Percentiles rank a stretch among this genome's conserved stretches.
These are phyloP conservation scores for Termitomyces sp. DNA, from an alignment of 768 basidiomycete species.

Conservation along the genomic window DNA sequence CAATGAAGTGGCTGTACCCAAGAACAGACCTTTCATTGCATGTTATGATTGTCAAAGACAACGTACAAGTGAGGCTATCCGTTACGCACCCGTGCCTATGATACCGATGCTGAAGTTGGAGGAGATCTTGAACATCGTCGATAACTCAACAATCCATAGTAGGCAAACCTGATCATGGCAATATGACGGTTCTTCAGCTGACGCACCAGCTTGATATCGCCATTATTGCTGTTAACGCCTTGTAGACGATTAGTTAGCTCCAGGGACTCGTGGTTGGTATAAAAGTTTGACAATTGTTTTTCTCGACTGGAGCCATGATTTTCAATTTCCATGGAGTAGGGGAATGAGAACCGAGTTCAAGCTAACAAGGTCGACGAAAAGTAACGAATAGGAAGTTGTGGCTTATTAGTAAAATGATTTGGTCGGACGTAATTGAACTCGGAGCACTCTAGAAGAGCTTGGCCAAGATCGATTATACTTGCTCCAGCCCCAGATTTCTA, in stretches of 20 bases:
- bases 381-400: not conserved
- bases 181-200: slow-evolving; percentile 77
- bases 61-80: not conserved
- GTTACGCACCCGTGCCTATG: slow-evolving; percentile 49
- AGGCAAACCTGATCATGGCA: slow-evolving; percentile 65
- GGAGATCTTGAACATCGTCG: not conserved
- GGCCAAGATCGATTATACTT: not conserved
- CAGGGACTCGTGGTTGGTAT: slow-evolving; percentile 17
- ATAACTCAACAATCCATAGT: not conserved
- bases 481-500: not conserved
- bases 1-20: slow-evolving; percentile 53
- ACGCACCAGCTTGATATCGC: slow-evolving; percentile 36
- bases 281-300: slow-evolving; percentile 6
- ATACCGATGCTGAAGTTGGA: slow-evolving; percentile 49
- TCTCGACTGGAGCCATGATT: not conserved
- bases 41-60: not conserved
- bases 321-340: slow-evolving; percentile 2
- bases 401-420: not conserved
- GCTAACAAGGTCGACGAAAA: not conserved
- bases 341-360: too few species aligned
- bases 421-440: not conserved
- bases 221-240: not conserved
- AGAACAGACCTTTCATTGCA: slow-evolving; percentile 33
- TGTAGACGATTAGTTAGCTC: not conserved
- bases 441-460: not conserved